A percentile compares a stretch with the other conserved stretches of the same genome.
These are phyloP conservation scores for Gossypium lobatum DNA, from an alignment of 441 rosid species.

Conservation along the genomic window DNA sequence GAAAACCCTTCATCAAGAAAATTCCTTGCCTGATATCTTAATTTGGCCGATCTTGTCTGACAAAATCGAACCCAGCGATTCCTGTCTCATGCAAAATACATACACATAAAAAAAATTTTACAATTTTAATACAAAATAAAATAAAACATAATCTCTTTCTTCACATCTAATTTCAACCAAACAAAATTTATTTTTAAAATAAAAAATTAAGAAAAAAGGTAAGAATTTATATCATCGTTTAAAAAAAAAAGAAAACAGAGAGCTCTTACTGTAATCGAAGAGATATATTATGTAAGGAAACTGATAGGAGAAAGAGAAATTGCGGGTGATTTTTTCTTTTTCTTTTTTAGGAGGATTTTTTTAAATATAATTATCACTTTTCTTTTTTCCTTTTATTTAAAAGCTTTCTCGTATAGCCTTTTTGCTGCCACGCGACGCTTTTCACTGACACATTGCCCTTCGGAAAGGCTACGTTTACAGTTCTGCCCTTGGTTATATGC, in stretches of 20 bases:
- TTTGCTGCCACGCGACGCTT: too few relatives aligned
- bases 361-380: too few relatives aligned
- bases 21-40: constrained; percentile 17
- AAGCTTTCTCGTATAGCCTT: too few relatives aligned
- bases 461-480: too few relatives aligned
- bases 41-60: constrained; percentile 19
- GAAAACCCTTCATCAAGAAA: neutral
- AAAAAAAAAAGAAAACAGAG: neutral
- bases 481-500: too few relatives aligned
- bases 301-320: neutral
- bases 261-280: constrained; percentile 7
- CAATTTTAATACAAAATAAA: neutral
- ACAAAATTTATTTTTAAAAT: neutral
- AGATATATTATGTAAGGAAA: neutral
- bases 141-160: neutral
- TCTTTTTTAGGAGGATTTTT: too few relatives aligned
- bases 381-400: too few relatives aligned
- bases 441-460: too few relatives aligned
- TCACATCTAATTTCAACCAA: neutral
- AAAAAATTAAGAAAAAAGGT: neutral
- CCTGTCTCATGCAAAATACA: constrained; percentile 10
- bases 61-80: constrained; percentile 18
- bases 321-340: neutral
- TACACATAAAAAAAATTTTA: neutral
- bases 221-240: neutral